Base-by-base conservation (phyloP, 2,329 filamentous ascomycete species). In the Diaporthe vexans region DNA sequence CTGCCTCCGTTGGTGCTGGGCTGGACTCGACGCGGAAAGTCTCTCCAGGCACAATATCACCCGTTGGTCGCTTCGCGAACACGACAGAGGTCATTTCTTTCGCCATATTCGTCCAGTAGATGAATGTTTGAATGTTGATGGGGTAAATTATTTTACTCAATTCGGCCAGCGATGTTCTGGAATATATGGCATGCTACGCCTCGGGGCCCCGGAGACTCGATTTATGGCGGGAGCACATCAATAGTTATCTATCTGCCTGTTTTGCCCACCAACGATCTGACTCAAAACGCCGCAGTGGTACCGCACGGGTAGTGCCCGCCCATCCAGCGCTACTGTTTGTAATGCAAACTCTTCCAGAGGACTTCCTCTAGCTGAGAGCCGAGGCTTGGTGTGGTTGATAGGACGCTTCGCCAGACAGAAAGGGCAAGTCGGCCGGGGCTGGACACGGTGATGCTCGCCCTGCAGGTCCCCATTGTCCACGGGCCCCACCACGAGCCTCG, bases 41-140 rank as follows among this genome's bases (percentile, higher is more conserved):
- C 80, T 90, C 83, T 74, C 91, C 91, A 3, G 91, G 90, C 72
- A 94, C 81, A 81, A 94, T 91, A 75, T 86, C 83, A 71, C 82
- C 86, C 71, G 83, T 86, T 13, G 93, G 93, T 67, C 93, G 87
- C 83, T 94, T 88, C 70, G 90, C 91, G 74, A 94, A 89, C 76
- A 90, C 85, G 76, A 73, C 61, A 5, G 75, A 73, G 8, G 68
- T 29, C 43, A 51, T 73, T 56, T 75, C 73, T 21, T 75, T 71
- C 11, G 71, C 75, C 75, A 76, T 76, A 4, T 56, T 61, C 57
- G 13, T 54, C 33, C 67, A 11, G 10, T 21, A 26, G 21, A 37
- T 4, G 11, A 9, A n/a, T 11, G 15, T 46, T 40, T 35, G 10
- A 24, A 35, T 17, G 37, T 2, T 35, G 29, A 24, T 4, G 8